A percentile compares a stretch with the other conserved stretches of the same genome.
These are phyloP conservation scores for Kazachstania kunashirensis DNA, from an alignment of 805 yeast species.

Conservation along the genomic window DNA sequence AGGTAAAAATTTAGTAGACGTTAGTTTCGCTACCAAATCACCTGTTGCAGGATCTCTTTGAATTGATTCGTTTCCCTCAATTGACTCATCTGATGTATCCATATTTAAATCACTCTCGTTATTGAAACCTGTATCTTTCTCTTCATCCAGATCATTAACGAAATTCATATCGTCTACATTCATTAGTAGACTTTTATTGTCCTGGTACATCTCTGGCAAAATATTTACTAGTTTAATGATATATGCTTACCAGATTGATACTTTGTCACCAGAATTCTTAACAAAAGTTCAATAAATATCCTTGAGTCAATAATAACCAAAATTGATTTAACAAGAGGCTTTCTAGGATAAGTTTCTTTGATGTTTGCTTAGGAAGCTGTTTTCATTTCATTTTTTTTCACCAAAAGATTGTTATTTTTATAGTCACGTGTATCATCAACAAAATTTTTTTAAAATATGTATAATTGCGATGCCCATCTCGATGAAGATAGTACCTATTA, in stretches of 20 bases:
- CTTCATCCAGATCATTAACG: conserved; percentile 8
- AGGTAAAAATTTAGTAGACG: conserved; percentile 10
- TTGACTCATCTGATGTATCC: not conserved
- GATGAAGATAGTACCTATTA: no score
- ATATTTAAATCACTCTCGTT: not conserved
- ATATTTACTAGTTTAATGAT: not conserved
- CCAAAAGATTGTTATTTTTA: no score
- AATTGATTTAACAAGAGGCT: no score
- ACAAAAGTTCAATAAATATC: no score
- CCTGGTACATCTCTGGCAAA: conserved; percentile 2
- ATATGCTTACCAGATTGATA: no score
- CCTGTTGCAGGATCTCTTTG: conserved; percentile 16
- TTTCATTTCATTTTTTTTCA: no score
- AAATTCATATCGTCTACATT: conserved; percentile 24
- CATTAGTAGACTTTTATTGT: conserved; percentile 15
- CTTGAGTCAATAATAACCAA: no score
- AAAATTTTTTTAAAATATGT: no score
- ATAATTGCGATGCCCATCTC: conserved; percentile 5
- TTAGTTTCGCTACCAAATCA: conserved; percentile 15
- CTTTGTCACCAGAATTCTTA: no score
- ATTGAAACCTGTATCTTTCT: not conserved
- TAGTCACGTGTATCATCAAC: no score
- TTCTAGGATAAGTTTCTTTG: no score
- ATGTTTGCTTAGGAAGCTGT: no score
- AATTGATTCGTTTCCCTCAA: not conserved